phyloP scores from a whole-genome alignment of 345 rosid genomes.

The Heritiera littoralis region DNA sequence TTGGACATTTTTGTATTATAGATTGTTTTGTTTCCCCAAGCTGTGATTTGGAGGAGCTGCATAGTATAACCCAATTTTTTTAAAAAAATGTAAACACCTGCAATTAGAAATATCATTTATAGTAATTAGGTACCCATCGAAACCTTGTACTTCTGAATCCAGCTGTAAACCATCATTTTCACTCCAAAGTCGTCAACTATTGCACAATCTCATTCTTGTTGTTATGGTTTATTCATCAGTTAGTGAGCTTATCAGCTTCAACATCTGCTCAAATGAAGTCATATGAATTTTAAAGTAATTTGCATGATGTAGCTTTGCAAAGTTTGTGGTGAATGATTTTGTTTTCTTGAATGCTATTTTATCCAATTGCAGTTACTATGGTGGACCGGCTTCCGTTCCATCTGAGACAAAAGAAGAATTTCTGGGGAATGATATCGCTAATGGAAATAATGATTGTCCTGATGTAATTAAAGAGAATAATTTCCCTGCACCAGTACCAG shows the following conservation, averaged over 20 bases:
- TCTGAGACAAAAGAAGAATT: conserved; percentile 27
- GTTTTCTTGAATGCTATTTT: conserved; percentile 2
- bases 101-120: not conserved
- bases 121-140: not conserved
- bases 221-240: not conserved
- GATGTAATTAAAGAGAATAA: conserved; percentile 32
- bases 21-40: not conserved
- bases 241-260: not conserved
- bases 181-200: not conserved
- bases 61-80: not conserved
- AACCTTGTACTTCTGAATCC: not conserved
- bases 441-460: conserved; percentile 34
- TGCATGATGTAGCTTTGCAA: not conserved
- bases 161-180: not conserved
- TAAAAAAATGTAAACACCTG: not conserved
- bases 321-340: not conserved
- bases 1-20: not conserved
- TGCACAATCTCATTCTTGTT: not conserved
- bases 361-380: conserved; percentile 16
- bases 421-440: conserved; percentile 31
- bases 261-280: not conserved
- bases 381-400: not conserved
- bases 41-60: not conserved
- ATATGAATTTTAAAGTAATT: not conserved
- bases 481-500: conserved; percentile 43